Percentiles rank a stretch among this genome's conserved stretches.
Conservation (phyloP, 2,329 filamentous ascomycete species). For the Pseudocercospora macadamiae region DNA sequence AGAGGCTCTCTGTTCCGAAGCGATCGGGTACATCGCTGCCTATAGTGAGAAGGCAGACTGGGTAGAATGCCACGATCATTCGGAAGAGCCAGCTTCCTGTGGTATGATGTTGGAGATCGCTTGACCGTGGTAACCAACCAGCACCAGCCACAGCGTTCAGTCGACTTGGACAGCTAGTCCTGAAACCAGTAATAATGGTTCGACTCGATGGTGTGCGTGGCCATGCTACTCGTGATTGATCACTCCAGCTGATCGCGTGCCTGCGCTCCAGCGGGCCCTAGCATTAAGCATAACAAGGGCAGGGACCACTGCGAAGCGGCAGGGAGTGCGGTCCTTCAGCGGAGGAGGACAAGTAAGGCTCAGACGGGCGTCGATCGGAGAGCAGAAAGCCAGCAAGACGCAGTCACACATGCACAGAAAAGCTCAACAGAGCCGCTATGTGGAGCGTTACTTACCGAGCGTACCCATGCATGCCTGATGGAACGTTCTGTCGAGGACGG, state of each 20-base stretch:
- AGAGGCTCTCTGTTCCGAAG: not conserved
- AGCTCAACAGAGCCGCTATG: not conserved
- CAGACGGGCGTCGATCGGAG: conserved; percentile 13
- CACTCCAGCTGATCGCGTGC: conserved; percentile 12
- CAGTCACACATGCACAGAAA: too few relatives aligned
- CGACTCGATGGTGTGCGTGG: conserved; percentile 11
- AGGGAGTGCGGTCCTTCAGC: not conserved
- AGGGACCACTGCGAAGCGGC: not conserved
- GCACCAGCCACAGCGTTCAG: conserved; percentile 1
- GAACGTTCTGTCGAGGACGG: conserved; percentile 8
- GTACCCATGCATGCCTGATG: conserved; percentile 15
- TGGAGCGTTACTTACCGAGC: conserved; percentile 8
- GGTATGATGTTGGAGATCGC: not conserved
- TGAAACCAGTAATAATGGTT: not conserved
- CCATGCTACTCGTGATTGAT: conserved; percentile 8
- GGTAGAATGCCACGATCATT: not conserved
- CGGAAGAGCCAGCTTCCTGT: conserved; percentile 1
- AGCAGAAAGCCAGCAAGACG: conserved; percentile 3
- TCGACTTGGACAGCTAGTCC: not conserved
- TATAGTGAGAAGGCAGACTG: not conserved
- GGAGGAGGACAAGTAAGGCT: not conserved
- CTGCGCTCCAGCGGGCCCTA: conserved; percentile 14
- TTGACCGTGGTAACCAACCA: conserved; percentile 1
- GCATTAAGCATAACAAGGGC: conserved; percentile 23
- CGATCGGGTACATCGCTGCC: not conserved